phyloP scores from a whole-genome alignment of 2,329 filamentous ascomycete genomes.

The Cytospora paraplurivora region DNA sequence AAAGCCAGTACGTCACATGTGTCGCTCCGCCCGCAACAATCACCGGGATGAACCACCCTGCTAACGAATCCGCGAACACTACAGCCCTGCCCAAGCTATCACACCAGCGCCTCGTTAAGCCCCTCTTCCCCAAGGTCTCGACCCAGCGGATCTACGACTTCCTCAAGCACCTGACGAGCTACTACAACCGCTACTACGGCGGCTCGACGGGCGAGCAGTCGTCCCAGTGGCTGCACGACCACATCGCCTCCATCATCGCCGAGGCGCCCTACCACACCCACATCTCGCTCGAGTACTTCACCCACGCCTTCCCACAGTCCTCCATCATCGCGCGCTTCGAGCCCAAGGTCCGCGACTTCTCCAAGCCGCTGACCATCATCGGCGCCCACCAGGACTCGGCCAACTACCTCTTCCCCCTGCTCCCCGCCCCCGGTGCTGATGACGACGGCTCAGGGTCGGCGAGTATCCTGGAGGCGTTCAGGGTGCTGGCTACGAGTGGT shows the following conservation, averaged over 20 bases:
- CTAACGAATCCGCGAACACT: not conserved
- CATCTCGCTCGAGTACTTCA: constrained; percentile 54
- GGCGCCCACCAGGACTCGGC: constrained; percentile 76
- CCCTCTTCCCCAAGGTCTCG: constrained; percentile 59
- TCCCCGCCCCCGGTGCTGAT: constrained; percentile 72
- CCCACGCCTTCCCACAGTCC: constrained; percentile 69
- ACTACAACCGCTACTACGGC: constrained; percentile 62
- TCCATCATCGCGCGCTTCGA: constrained; percentile 71
- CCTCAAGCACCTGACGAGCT: constrained; percentile 62
- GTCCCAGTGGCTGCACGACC: constrained; percentile 41
- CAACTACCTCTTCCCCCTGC: constrained; percentile 69
- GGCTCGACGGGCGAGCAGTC: constrained; percentile 38
- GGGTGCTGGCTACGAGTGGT: constrained; percentile 58
- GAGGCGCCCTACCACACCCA: constrained; percentile 40
- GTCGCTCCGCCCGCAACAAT: too few species aligned
- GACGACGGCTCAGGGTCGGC: constrained; percentile 74
- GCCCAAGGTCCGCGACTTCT: constrained; percentile 41
- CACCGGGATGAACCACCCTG: not conserved
- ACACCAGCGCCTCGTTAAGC: constrained; percentile 57
- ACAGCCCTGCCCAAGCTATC: constrained; percentile 40
- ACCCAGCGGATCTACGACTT: constrained; percentile 66
- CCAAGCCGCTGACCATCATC: constrained; percentile 51
- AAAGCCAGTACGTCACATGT: constrained; percentile 35
- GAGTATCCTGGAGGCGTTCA: constrained; percentile 72
- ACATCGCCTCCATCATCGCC: constrained; percentile 40